Conservation (phyloP, 805 yeast genomes). For the Metschnikowia sp. region DNA sequence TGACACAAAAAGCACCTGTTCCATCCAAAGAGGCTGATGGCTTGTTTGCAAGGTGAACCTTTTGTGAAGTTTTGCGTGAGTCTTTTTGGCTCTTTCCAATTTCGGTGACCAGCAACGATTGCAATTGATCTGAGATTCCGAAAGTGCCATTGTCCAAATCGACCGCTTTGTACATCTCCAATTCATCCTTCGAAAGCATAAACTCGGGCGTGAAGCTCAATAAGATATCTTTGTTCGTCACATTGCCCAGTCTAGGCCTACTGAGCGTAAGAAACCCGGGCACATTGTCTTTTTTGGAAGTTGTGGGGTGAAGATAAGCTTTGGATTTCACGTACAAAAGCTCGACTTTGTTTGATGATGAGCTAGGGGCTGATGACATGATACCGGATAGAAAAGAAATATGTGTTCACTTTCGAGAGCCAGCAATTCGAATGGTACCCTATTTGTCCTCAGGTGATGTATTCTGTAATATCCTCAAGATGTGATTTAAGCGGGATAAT, state of each 20-base stretch:
- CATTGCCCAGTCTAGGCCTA: conserved; percentile 43
- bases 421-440: too few species aligned
- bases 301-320: conserved; percentile 81
- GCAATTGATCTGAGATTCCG: conserved; percentile 16
- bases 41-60: conserved; percentile 36
- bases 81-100: conserved; percentile 9
- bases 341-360: conserved; percentile 20
- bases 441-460: too few species aligned
- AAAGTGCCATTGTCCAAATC: conserved; percentile 40
- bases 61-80: not conserved
- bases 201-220: conserved; percentile 69
- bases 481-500: too few species aligned
- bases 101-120: conserved; percentile 18
- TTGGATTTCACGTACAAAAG: conserved; percentile 58
- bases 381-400: too few species aligned
- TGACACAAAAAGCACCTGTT: conserved; percentile 55
- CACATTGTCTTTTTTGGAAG: conserved; percentile 69
- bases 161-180: conserved; percentile 43
- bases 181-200: conserved; percentile 44
- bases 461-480: too few species aligned
- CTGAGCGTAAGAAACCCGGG: conserved; percentile 72
- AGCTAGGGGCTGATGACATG: not conserved
- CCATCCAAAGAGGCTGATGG: conserved; percentile 47
- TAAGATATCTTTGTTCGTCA: conserved; percentile 50
- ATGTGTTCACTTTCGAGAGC: too few species aligned